phyloP scores from a whole-genome alignment of 306 rosid species.

The Prunus mume region DNA sequence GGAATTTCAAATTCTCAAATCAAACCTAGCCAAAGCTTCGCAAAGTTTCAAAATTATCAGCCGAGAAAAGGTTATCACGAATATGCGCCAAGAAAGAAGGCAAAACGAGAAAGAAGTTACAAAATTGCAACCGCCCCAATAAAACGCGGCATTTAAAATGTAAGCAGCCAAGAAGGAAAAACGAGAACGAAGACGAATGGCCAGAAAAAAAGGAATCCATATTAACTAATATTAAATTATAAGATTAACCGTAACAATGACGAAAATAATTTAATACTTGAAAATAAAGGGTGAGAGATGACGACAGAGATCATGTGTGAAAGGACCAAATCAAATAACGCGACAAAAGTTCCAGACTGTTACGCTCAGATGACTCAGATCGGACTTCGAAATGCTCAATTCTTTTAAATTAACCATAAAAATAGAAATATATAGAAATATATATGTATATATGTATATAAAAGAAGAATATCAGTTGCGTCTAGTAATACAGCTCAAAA shows the following conservation, averaged over 20 bases:
- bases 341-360: neutral
- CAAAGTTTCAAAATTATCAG: neutral
- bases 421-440: no score
- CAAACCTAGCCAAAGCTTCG: neutral
- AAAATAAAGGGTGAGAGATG: no score
- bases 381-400: neutral
- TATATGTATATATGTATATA: no score
- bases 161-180: neutral
- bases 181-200: neutral
- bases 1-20: neutral
- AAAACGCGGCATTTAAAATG: neutral
- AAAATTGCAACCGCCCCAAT: neutral
- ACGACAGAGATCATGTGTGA: slow-evolving; percentile 1
- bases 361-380: neutral
- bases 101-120: no score
- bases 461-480: no score
- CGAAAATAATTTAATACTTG: neutral
- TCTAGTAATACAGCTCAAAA: no score
- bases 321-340: neutral
- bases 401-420: no score
- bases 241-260: neutral
- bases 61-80: neutral
- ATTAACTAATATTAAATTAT: neutral
- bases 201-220: neutral
- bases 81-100: neutral